Base-by-base conservation (phyloP, 2,329 filamentous ascomycete genomes). In the Metarhizium album region DNA sequence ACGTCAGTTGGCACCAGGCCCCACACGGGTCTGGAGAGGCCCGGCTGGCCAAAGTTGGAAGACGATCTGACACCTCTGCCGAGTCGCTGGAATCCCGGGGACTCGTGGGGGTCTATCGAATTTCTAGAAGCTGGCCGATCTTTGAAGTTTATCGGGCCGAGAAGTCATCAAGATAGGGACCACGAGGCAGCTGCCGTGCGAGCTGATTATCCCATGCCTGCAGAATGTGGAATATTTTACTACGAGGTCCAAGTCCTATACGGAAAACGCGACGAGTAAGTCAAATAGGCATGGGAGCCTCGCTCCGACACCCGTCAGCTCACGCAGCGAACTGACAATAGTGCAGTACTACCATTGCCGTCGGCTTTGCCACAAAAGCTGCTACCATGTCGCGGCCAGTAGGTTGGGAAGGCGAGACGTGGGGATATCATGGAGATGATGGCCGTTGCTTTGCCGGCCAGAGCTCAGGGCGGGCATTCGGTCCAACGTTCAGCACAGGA, bases 171-270 rank as follows among this genome's bases (percentile, higher is more conserved):
- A 51, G 76, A 80, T 47, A 72, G 74, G 47, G 80, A 83, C 7
- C 74, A 86, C 61, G 93, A 97, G 64, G 87, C 89, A 18, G 89
- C 83, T 35, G 81, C 87, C 13, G 82, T 95, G 52, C 82, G 93
- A 51, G 81, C 90, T 27, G 86, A 98, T 65, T 76, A 90, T 64
- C 80, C 83, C 46, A 96, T 97, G 82, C 90, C 93, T 3, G 76
- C 82, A 35, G 86, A 95, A 62, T 93, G 87, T 58, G 93, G 93
- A 2, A 84, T 98, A 53, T 98, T 95, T 67, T 98, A 98, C 66
- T 98, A 83, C 62, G 93, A 98, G 64, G 75, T 85, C 23, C 69
- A 69, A 16, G 71, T 82, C 46, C 52, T 77, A 24, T 68, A 71
- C 16, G 73, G 70, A 48, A 77, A 74, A 60, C 68, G 70, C 55